Conservation (phyloP, 768 basidiomycete genomes). For the Amanita subjunquillea region DNA sequence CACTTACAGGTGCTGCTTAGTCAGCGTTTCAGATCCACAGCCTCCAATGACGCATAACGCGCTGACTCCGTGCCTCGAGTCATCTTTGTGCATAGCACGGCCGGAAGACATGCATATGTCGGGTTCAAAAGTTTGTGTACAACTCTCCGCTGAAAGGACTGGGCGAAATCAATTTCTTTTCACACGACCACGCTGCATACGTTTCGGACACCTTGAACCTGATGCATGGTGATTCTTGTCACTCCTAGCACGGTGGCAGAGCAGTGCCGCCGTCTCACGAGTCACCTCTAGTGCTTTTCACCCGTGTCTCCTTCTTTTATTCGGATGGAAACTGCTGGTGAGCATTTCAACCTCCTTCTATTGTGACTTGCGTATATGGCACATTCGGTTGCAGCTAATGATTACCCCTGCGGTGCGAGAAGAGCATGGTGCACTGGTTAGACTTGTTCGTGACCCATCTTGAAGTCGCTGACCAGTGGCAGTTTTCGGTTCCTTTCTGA, state of each 20-base stretch:
- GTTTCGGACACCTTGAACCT: too few relatives aligned
- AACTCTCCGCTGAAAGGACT: too few relatives aligned
- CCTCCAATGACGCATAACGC: background rate
- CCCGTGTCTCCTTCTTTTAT: too few relatives aligned
- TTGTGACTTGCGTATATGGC: background rate
- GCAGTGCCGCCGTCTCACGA: too few relatives aligned
- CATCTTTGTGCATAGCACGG: background rate
- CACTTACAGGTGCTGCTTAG: background rate
- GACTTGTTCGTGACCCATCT: background rate
- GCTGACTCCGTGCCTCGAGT: background rate
- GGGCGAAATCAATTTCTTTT: too few relatives aligned
- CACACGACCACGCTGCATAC: too few relatives aligned
- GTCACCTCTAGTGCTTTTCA: too few relatives aligned
- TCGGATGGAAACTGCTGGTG: background rate
- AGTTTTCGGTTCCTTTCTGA: slow-evolving; percentile 3
- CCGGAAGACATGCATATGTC: too few relatives aligned
- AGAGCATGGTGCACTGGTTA: slow-evolving; percentile 5
- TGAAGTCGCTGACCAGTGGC: background rate
- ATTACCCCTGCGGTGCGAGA: background rate
- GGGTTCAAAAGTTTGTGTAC: too few relatives aligned
- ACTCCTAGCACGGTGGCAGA: too few relatives aligned
- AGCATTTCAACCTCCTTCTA: background rate
- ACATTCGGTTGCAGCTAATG: background rate
- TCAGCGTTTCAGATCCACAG: background rate
- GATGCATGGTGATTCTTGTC: too few relatives aligned